Conservation (phyloP, 441 rosid genomes). For the Melastoma candidum region DNA sequence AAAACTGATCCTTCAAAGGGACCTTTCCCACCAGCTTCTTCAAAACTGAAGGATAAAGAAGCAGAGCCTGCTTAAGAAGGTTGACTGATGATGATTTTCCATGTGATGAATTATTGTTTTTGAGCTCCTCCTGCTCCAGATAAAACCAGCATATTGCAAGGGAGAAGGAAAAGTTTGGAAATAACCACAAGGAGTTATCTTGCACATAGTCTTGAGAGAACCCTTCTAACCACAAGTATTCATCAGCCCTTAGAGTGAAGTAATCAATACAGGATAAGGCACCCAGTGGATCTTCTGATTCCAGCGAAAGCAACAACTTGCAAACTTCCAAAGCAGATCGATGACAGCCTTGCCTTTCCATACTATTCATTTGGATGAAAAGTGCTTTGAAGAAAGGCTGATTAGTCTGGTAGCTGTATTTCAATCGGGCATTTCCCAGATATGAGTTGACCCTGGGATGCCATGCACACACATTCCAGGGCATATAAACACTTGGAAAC, state of each 20-base stretch:
- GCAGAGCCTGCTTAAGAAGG: constrained; percentile 80
- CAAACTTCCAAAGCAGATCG: constrained; percentile 85
- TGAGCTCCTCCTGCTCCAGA: constrained; percentile 45
- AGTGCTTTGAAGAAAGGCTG: constrained; percentile 62
- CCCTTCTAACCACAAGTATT: constrained; percentile 69
- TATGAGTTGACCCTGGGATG: constrained; percentile 70
- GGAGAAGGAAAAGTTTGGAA: constrained; percentile 76
- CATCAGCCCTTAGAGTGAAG: constrained; percentile 82
- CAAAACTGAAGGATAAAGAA: constrained; percentile 77
- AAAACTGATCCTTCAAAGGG: constrained; percentile 73
- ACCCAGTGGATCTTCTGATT: constrained; percentile 76
- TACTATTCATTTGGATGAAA: constrained; percentile 76
- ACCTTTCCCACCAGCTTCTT: constrained; percentile 69
- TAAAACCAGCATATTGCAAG: constrained; percentile 72
- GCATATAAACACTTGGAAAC: constrained; percentile 72
- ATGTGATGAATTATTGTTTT: constrained; percentile 21
- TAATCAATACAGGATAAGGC: constrained; percentile 86
- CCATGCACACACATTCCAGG: constrained; percentile 72
- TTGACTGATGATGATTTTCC: constrained; percentile 52
- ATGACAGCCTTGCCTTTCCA: constrained; percentile 90
- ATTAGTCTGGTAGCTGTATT: constrained; percentile 65
- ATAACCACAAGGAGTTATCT: constrained; percentile 79
- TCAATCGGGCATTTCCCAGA: constrained; percentile 69
- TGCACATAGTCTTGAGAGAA: constrained; percentile 64
- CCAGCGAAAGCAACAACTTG: constrained; percentile 71